Evolutionary conservation across 208 protist genomes (phyloP).

Genomic region (Leishmania mexicana): DNA sequence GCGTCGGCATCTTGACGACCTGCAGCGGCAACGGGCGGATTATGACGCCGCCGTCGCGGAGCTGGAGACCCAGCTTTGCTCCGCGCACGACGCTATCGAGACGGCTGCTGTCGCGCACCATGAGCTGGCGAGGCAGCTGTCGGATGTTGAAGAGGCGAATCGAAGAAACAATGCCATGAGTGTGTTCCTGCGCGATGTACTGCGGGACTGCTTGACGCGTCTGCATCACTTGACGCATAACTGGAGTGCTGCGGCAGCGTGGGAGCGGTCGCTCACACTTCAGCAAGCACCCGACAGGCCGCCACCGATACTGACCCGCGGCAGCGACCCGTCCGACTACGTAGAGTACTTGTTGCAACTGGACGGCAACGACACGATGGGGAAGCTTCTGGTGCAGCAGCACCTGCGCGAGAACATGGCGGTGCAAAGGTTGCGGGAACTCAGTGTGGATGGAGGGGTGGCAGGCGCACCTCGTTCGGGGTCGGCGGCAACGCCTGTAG

Average conservation of each 20-base stretch:
- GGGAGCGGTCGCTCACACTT: constrained; percentile 21
- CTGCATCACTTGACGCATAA: constrained; percentile 28
- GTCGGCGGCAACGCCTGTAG: neutral
- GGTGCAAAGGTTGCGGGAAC: constrained; percentile 3
- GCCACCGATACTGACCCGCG: constrained; percentile 28
- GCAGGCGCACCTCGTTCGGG: neutral
- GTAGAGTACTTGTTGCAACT: constrained; percentile 46
- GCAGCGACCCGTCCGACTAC: constrained; percentile 47
- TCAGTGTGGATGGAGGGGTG: neutral
- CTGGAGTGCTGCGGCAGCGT: neutral
- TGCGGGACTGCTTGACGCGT: constrained; percentile 38
- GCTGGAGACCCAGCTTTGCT: neutral
- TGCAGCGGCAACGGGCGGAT: neutral
- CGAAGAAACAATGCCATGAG: constrained; percentile 31
- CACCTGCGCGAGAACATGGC: constrained; percentile 35
- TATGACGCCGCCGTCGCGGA: constrained; percentile 1
- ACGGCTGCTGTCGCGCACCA: neutral
- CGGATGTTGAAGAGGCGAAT: constrained; percentile 15
- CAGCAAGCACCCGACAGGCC: constrained; percentile 13
- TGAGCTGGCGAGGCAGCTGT: constrained; percentile 17
- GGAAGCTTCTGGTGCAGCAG: constrained; percentile 43
- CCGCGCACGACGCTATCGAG: neutral
- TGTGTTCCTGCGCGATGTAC: constrained; percentile 46
- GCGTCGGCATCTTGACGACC: neutral
- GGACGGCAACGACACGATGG: constrained; percentile 22